phyloP scores from a whole-genome alignment of 768 basidiomycete genomes.

The Tulasnella sp. region DNA sequence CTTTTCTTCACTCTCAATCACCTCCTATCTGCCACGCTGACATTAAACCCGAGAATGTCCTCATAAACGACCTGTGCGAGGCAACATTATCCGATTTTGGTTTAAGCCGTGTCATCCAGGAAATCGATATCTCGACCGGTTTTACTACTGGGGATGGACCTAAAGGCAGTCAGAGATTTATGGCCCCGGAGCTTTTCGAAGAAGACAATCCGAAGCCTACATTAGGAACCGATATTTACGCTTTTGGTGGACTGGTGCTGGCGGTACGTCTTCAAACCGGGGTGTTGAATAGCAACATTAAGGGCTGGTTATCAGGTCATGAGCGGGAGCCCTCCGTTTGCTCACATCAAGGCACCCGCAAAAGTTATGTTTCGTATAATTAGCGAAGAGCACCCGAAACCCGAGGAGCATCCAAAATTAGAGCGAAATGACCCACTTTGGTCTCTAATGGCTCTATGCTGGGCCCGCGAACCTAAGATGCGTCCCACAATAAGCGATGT shows the following conservation, averaged over 20 bases:
- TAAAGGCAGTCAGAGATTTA: background rate
- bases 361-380: background rate
- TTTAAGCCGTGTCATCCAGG: background rate
- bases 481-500: background rate
- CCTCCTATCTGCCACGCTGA: too few relatives aligned
- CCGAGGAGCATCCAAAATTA: background rate
- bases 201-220: background rate
- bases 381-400: background rate
- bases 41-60: too few relatives aligned
- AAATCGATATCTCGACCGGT: background rate
- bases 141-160: background rate
- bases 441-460: background rate
- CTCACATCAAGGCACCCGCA: background rate
- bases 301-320: background rate
- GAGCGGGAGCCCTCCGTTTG: background rate
- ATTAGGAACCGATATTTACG: constrained; percentile 2
- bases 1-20: background rate
- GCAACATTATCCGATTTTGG: background rate
- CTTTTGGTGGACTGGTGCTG: background rate
- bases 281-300: too few relatives aligned
- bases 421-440: background rate
- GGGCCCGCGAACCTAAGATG: background rate
- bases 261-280: background rate
- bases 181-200: constrained; percentile 10
- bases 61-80: too few relatives aligned